A percentile compares a stretch with the other conserved stretches of the same genome.
Conservation (phyloP, 176 grass and related monocot species). For the Avena insularis region DNA sequence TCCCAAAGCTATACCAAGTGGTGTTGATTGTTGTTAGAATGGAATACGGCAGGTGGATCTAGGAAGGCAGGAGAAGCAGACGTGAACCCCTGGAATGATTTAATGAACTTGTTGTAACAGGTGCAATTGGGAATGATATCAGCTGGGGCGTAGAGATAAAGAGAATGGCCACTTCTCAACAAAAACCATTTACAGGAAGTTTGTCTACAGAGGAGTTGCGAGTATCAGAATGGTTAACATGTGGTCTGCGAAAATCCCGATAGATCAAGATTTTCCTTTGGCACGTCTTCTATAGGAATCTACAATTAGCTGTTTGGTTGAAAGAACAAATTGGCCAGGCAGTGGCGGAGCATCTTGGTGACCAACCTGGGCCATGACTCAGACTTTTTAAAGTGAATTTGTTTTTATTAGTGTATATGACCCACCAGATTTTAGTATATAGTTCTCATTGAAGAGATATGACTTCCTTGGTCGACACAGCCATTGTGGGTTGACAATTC, state of each 20-base stretch:
- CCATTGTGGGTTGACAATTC: too few relatives aligned
- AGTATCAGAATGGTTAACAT: not conserved
- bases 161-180: not conserved
- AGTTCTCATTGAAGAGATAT: too few relatives aligned
- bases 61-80: not conserved
- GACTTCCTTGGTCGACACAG: too few relatives aligned
- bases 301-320: not conserved
- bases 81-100: conserved; percentile 1
- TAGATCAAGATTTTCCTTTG: conserved; percentile 3
- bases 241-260: not conserved
- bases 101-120: not conserved
- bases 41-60: not conserved
- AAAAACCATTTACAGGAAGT: not conserved
- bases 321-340: not conserved
- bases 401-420: too few relatives aligned
- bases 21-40: conserved; percentile 12
- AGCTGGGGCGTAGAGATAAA: conserved; percentile 15
- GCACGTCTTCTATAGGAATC: not conserved
- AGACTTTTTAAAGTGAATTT: too few relatives aligned
- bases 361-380: too few relatives aligned
- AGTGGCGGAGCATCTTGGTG: too few relatives aligned
- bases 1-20: not conserved
- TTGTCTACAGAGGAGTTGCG: not conserved
- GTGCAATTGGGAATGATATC: not conserved
- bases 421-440: too few relatives aligned